phyloP scores from a whole-genome alignment of 768 basidiomycete genomes.

The Suillus sp. region DNA sequence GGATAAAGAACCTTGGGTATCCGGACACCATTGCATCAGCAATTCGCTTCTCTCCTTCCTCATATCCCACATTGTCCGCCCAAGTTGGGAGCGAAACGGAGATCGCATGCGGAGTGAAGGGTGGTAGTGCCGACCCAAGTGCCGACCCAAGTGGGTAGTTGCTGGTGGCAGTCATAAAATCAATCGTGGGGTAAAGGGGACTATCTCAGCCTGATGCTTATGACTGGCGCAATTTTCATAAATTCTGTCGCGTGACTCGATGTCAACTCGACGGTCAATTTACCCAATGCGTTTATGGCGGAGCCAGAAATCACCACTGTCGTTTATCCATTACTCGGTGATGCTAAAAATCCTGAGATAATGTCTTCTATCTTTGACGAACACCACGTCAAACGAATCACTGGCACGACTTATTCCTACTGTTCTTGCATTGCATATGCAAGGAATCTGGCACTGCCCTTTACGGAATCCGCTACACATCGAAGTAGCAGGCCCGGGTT shows the following conservation, averaged over 20 bases:
- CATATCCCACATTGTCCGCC: conserved; percentile 89
- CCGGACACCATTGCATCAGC: conserved; percentile 81
- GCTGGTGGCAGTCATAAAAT: conserved; percentile 13
- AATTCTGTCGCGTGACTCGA: not conserved
- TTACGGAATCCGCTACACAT: no score
- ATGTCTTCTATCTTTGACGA: no score
- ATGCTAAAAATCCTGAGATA: no score
- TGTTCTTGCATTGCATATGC: no score
- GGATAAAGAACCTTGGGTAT: conserved; percentile 95
- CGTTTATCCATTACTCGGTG: no score
- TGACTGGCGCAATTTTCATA: not conserved
- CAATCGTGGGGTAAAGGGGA: not conserved
- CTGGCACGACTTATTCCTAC: no score
- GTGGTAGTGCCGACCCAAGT: conserved; percentile 62
- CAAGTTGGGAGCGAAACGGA: conserved; percentile 95
- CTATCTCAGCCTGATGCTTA: not conserved
- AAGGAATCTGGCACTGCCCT: no score
- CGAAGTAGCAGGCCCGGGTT: no score
- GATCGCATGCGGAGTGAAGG: conserved; percentile 82
- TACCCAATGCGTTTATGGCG: no score
- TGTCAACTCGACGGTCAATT: not conserved
- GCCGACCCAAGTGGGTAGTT: conserved; percentile 45
- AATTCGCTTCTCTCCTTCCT: conserved; percentile 84
- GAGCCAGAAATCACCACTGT: no score
- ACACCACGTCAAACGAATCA: no score